Base-by-base conservation (phyloP, 306 rosid species). In the Citrullus colocynthis region DNA sequence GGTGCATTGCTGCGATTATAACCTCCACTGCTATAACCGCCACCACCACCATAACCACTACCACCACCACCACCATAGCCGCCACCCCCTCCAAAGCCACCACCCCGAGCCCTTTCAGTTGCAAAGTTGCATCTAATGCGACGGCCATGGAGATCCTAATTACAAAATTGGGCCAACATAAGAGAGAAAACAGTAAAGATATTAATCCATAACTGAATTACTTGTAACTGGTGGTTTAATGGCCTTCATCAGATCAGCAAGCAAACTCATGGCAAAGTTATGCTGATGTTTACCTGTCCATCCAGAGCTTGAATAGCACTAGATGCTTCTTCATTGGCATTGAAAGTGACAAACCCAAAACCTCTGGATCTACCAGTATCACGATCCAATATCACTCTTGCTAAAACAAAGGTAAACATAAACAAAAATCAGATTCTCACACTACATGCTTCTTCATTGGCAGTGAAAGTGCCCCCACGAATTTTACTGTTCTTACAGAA, bases 111-210 rank as follows among this genome's bases (percentile, higher is more conserved):
- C 87, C 88, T 96, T 0, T 96, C 97, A 78, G 81, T 89, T 7
- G 99, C 98, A 81, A 82, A 92, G 60, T 88, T 88, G 58, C 91
- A 93, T 84, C 89, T 90, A 41, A 96, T 80, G 13, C 37, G 80
- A 63, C 97, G 99, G 56, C 98, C 97, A 78, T 92, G 87, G 76
- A 96, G 96, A 0, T 96, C 99, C 99, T 96, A 76, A 65, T 79
- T 48, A 30, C 14, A 52, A 14, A 34, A 65, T 36, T 20, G 6
- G 3, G 36, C 36, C 75, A 17, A 20, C 18, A 4, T 45, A 42
- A 59, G 56, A 30, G 24, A 17, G 60, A 75, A 70, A 71, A 67
- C 64, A 71, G 36, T n/a, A 36, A 11, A 32, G n/a, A 78, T 34
- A 21, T 49, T 16, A 69, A 56, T 49, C 45, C 18, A 62, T 42